These are phyloP conservation scores for Botrytis byssoidea DNA, from an alignment of 2,329 filamentous ascomycete genomes.

Conservation along the genomic window DNA sequence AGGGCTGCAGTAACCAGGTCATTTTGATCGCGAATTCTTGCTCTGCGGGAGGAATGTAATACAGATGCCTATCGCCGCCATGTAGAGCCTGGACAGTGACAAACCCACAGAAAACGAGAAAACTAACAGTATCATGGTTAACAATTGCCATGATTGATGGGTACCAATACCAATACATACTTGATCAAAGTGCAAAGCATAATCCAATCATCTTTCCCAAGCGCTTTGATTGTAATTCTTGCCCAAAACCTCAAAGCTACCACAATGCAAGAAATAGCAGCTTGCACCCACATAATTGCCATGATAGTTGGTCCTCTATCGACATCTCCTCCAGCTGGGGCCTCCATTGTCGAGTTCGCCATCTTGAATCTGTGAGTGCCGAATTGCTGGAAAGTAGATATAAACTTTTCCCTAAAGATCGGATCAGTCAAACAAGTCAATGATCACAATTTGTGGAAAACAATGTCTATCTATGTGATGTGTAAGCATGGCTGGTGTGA, in stretches of 20 bases:
- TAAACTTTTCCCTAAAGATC: not conserved
- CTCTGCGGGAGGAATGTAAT: not conserved
- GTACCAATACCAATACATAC: not conserved
- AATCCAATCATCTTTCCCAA: not conserved
- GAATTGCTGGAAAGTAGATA: not conserved
- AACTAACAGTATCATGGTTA: not conserved
- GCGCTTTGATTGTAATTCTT: not conserved
- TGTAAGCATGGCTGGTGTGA: not conserved
- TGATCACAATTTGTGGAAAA: not conserved
- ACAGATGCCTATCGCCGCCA: not conserved
- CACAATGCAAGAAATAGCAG: not conserved
- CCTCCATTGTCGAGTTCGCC: not conserved
- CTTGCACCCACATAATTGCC: not conserved
- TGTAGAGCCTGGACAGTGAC: not conserved
- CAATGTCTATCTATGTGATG: not conserved
- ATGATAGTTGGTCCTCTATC: not conserved
- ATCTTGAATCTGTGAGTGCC: not conserved
- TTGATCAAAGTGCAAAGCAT: constrained; percentile 6
- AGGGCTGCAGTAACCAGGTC: not conserved
- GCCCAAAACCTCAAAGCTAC: not conserved
- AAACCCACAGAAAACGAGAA: not conserved
- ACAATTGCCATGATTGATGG: not conserved
- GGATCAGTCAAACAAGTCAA: not conserved
- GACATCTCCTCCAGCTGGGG: not conserved
- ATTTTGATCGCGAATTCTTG: not conserved